Base-by-base conservation (phyloP, 805 yeast genomes). In the Jamesozyma gamospora region DNA sequence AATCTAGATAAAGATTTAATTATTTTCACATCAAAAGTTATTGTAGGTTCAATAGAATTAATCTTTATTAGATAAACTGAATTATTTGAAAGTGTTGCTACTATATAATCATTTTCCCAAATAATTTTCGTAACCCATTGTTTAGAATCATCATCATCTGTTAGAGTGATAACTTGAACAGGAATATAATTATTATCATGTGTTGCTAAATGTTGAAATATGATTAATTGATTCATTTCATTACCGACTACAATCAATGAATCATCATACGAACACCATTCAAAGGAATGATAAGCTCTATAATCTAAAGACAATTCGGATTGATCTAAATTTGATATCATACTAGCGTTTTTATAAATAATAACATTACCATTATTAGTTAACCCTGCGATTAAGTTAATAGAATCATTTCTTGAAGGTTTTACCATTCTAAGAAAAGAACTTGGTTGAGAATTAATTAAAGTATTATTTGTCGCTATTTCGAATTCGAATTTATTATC, bases 401-500 rank as follows among this genome's bases (percentile, higher is more conserved):
- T 41, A 17, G 43, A 41, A 28, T 39, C 40, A 4, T 32, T 34
- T n/a, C 50, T 55, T 4, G 56, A 51, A 12, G 55, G 52, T 35
- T 41, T 39, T 36, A 52, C 47, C 4, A 31, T 21, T 32, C 48
- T 50, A 1, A 51, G 46, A 33, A 31, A 50, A 3, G 61, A 50
- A 9, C 41, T 47, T 1, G 63, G 62, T 32, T 54, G 57, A 2
- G 61, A 47, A 36, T 54, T 57, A 7, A 60, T 40, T 27, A 60
- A 32, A 1, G 50, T 18, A 40, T 58, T 58, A 7, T 32, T 35
- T 14, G 45, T 43, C 2, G 57, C 47, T 14, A 34, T 35, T 3
- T 46, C 56, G 41, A 44, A 51, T 35, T 58, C 62, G 19, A 58
- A 47, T 31, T 57, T 56, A 39, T 60, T 58, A 10, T 39, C 46